Evolutionary conservation across 2,329 filamentous ascomycete species (phyloP), one percentile per base, ranked within the genome.

Genomic region (Venturia effusa): DNA sequence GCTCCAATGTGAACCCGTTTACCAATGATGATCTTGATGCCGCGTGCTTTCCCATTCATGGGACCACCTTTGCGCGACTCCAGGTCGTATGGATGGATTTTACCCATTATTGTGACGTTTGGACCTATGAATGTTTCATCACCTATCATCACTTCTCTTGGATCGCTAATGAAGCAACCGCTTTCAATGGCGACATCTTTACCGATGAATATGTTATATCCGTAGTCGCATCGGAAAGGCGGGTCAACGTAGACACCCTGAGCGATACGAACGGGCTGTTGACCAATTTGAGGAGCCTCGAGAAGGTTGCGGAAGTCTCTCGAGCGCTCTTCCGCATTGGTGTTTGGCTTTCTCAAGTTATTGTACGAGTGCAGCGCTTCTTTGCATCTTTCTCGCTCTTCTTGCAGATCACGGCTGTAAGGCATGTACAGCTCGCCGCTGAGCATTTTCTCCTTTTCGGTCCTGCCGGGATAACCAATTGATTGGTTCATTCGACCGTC

Each of bases 211-310:
- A 97, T 88, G 74, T 99, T 97, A 77, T 96, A 97, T 0, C 94
- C 94, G 71, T 97, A 97, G 71, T 97, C 92, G 73, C 93, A 97
- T 59, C 83, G 87, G 74, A 99, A 97, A 0, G 93, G 93, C 2
- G 89, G 86, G 70, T 96, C 91, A 32, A 99, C 88, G 51, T 87
- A 81, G 5, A 90, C 88, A 64, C 88, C 85, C 19, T 86, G 83
- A n/a, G 90, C 90, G 5, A 94, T 83, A 30, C 80, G 60, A 40
- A 15, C 30, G 10, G 59, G 19, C 13, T 61, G 27, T n/a, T 45
- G 59, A 19, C 59, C 59, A n/a, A 40, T 40, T 19, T 61, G 37
- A n/a, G 34, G 59, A 19, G 30, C 43, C 60, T 45, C 39, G 7
- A 6, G 61, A 57, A 64, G 34, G 22, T 64, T 62, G 24, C 83